phyloP scores from a whole-genome alignment of 768 basidiomycete genomes.

The Panellus pusillus region DNA sequence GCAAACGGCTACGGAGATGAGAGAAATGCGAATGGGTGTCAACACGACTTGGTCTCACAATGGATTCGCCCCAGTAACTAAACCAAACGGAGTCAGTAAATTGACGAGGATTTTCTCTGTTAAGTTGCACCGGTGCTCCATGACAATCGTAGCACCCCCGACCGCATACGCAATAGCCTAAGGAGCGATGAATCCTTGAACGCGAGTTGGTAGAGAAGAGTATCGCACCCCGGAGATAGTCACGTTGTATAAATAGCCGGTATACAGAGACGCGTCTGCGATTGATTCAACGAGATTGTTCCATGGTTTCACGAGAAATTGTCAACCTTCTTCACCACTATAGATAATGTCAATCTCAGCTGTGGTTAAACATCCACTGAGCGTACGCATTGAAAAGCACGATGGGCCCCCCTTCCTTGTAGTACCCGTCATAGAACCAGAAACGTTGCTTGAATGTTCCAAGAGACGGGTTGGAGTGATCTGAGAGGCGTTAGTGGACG shows the following conservation, averaged over 20 bases:
- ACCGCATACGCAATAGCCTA: slow-evolving; percentile 12
- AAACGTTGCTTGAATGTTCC: slow-evolving; percentile 55
- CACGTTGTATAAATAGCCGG: slow-evolving; percentile 12
- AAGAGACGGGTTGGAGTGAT: slow-evolving; percentile 45
- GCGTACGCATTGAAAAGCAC: slow-evolving; percentile 16
- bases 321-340: slow-evolving; percentile 14
- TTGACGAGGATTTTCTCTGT: neutral
- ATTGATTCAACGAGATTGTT: neutral
- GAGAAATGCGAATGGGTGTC: neutral
- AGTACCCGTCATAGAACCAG: slow-evolving; percentile 49
- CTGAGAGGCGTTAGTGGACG: slow-evolving; percentile 27
- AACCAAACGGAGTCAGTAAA: neutral
- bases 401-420: slow-evolving; percentile 29
- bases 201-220: neutral
- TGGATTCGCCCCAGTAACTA: slow-evolving; percentile 18
- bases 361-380: neutral
- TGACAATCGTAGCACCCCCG: slow-evolving; percentile 15
- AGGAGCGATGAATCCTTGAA: neutral
- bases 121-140: slow-evolving; percentile 13
- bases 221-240: slow-evolving; percentile 12
- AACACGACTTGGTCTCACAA: neutral
- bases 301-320: neutral
- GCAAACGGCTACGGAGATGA: slow-evolving; percentile 10
- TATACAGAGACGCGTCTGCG: slow-evolving; percentile 16
- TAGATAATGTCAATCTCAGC: neutral